Evolutionary conservation across 257 asterid genomes (phyloP), one percentile per base, ranked within the genome.

Genomic region (Solanum tarijense): DNA sequence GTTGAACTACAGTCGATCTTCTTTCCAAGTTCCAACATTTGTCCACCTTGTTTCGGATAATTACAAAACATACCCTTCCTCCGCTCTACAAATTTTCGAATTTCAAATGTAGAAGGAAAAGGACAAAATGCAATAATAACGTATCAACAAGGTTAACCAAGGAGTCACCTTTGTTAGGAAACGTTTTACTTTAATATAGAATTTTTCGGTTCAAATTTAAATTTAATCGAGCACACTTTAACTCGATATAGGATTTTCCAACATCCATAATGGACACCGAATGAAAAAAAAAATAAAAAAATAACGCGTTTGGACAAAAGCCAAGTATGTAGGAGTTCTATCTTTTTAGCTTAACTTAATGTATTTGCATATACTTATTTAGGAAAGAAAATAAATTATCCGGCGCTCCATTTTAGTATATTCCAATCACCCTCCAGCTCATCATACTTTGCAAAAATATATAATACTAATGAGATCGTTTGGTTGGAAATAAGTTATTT

Each of bases 111-210:
- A 1, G 21, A 38, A 38, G 16, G 16, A 23, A 36, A 52, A 16
- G 21, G 62, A 52, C 62, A 52, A 43, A 52, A 16, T 16, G 62
- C 3, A 48, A 48, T 48, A 46, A 12, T 46, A 48, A 43, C 48
- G 14, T 2, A 38, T 38, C 43, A 38, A 38, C 41, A 0, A 38
- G 0, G 41, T 39, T 43, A 43, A 43, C 0, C 3, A 46, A 13
- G 55, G 0, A 46, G 3, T 46, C 0, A 46, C 1, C 0, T 46
- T 46, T 46, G 7, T 46, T 46, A 46, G 55, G 0, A 46, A 46
- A 0, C 7, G 0, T 0, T 46, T 46, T 46, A 46, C 0, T 7
- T 13, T 0, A 46, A 5, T 46, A 46, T 13, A 46, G 0, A 0
- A 46, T 0, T 13, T 46, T 1, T 46, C 0, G 0, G 0, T 46